Evolutionary conservation across 148 eudicot species (phyloP).

Genomic region (Heliosperma pusillum): DNA sequence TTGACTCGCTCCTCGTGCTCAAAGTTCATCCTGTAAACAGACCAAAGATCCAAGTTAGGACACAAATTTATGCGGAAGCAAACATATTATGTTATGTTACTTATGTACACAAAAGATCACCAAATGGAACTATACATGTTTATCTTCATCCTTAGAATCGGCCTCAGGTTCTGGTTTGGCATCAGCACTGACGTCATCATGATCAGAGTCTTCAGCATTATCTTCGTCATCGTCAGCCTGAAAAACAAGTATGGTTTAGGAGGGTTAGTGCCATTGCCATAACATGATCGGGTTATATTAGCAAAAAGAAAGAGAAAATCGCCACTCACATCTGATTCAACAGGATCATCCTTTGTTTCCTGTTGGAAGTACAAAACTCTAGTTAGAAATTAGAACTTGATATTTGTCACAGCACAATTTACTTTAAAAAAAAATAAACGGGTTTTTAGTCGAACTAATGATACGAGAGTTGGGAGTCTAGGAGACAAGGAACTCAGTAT

Average conservation of each 20-base stretch:
- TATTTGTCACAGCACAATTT: neutral
- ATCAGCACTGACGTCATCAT: constrained; percentile 28
- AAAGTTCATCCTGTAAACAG: constrained; percentile 73
- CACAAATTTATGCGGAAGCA: neutral
- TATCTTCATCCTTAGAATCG: constrained; percentile 16
- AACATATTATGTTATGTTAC: neutral
- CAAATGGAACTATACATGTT: constrained; percentile 39
- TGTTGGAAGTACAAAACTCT: constrained; percentile 25
- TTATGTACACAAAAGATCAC: neutral
- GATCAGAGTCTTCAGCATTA: constrained; percentile 33
- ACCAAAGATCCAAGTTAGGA: neutral
- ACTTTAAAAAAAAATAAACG: too few relatives aligned
- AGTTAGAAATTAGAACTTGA: neutral
- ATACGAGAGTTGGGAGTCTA: neutral
- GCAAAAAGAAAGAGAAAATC: neutral
- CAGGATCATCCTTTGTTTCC: constrained; percentile 75
- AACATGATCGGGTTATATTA: neutral
- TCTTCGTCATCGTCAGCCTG: constrained; percentile 69
- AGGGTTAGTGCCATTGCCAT: neutral
- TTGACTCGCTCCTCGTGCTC: constrained; percentile 25
- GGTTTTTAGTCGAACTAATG: constrained; percentile 33
- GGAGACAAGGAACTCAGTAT: neutral
- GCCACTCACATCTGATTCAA: constrained; percentile 76
- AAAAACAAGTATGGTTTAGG: constrained; percentile 4
- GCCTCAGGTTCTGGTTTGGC: constrained; percentile 25